Evolutionary conservation across 2,329 filamentous ascomycete genomes (phyloP).

Genomic region (Pochonia chlamydosporia): DNA sequence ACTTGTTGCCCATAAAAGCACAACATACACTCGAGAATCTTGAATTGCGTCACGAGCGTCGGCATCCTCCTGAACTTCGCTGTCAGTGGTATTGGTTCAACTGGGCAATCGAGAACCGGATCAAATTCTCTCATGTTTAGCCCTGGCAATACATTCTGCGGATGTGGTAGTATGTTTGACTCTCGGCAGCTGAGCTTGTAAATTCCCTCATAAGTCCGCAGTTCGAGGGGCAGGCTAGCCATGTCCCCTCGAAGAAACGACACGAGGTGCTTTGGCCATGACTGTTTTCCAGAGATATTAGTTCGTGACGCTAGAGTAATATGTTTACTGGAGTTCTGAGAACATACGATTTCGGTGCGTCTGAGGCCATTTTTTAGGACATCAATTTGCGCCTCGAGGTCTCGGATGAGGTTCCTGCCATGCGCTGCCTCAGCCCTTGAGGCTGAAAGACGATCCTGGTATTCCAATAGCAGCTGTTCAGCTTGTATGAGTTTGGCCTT

Average conservation of each 20-base stretch:
- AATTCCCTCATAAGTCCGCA: background rate
- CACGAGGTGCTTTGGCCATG: background rate
- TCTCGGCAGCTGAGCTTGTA: background rate
- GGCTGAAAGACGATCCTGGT: too few relatives aligned
- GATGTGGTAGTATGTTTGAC: background rate
- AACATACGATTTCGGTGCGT: background rate
- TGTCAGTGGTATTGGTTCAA: background rate
- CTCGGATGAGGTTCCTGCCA: too few relatives aligned
- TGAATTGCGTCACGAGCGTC: slow-evolving; percentile 18
- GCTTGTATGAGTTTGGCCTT: too few relatives aligned
- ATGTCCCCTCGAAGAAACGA: background rate
- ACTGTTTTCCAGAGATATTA: background rate
- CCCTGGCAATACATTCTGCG: background rate
- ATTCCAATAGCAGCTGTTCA: too few relatives aligned
- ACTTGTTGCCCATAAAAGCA: slow-evolving; percentile 27
- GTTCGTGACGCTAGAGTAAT: too few relatives aligned
- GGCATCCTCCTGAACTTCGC: background rate
- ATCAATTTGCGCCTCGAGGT: too few relatives aligned
- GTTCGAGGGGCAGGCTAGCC: background rate
- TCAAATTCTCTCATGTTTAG: background rate
- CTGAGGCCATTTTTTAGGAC: background rate
- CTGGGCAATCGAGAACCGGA: background rate
- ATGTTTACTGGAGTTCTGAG: too few relatives aligned
- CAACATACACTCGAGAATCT: slow-evolving; percentile 32
- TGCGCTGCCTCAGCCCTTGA: too few relatives aligned